Conservation (phyloP, 2,329 filamentous ascomycete species). For the Bipolaris cookei region DNA sequence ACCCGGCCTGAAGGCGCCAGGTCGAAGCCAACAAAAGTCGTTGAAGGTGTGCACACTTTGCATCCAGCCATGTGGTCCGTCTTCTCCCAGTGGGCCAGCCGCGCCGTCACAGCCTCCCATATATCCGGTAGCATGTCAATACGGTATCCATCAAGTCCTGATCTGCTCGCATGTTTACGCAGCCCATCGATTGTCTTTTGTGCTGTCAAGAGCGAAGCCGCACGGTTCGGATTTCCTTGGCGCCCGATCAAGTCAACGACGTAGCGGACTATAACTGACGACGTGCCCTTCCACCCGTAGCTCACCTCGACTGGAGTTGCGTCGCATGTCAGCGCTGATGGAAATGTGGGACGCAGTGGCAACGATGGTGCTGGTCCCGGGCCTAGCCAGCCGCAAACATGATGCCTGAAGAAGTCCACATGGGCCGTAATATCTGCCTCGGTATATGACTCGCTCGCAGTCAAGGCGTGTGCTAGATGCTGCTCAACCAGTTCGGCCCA, state of each 20-base stretch:
- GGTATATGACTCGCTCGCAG: background rate
- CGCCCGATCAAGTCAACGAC: background rate
- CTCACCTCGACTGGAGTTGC: slow-evolving; percentile 1
- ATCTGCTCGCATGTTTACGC: background rate
- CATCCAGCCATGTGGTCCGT: background rate
- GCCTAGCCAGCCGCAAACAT: background rate
- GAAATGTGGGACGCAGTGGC: background rate
- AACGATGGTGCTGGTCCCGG: background rate
- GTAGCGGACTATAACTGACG: background rate
- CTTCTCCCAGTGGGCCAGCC: background rate
- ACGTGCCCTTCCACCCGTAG: slow-evolving; percentile 3
- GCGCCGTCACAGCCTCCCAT: background rate
- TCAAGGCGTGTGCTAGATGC: background rate
- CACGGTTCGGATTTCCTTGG: background rate
- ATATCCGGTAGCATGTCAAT: background rate
- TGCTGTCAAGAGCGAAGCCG: background rate
- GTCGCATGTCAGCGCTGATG: background rate
- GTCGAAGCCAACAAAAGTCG: background rate
- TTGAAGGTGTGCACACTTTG: background rate
- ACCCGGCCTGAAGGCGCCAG: background rate
- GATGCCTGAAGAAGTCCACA: background rate
- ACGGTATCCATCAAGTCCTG: background rate
- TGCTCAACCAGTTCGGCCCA: background rate
- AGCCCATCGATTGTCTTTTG: background rate
- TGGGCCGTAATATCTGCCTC: background rate